These are phyloP conservation scores for Tricholoma flavovirens DNA, from an alignment of 768 basidiomycete genomes.

Conservation along the genomic window DNA sequence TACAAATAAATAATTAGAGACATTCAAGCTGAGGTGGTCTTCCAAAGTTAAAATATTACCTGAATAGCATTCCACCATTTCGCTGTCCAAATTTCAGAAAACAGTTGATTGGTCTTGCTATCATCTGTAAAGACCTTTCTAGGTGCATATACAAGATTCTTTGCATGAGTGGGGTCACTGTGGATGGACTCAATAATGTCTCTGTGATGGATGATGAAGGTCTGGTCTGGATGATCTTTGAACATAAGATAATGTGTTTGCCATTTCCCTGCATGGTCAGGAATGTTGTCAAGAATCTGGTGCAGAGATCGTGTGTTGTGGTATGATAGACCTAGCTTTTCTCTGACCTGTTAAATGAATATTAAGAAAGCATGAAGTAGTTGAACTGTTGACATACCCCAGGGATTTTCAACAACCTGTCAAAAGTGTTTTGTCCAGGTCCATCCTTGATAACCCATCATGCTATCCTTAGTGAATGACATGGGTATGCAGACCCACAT, in stretches of 20 bases:
- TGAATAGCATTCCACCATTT: slow-evolving; percentile 48
- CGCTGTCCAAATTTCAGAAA: slow-evolving; percentile 40
- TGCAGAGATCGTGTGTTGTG: slow-evolving; percentile 20
- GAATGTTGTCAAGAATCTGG: slow-evolving; percentile 23
- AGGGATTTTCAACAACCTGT: slow-evolving; percentile 1
- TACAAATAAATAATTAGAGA: no score
- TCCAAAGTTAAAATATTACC: no score
- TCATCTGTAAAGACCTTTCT: slow-evolving; percentile 31
- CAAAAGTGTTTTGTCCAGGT: slow-evolving; percentile 20
- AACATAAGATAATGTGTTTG: slow-evolving; percentile 14
- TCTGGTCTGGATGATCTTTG: slow-evolving; percentile 15
- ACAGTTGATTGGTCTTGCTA: slow-evolving; percentile 19
- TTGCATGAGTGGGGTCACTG: slow-evolving; percentile 27
- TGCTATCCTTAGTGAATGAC: no score
- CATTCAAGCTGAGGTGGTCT: no score
- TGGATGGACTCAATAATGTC: slow-evolving; percentile 31
- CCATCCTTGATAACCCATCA: slow-evolving; percentile 22
- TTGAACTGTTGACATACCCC: no score
- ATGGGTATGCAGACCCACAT: no score
- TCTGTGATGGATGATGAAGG: slow-evolving; percentile 12
- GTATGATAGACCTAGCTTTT: slow-evolving; percentile 23
- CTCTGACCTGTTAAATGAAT: slow-evolving; percentile 13
- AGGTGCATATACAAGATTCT: slow-evolving; percentile 26
- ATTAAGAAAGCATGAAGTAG: background rate
- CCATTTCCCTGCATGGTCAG: slow-evolving; percentile 8